phyloP scores from a whole-genome alignment of 2,329 filamentous ascomycete genomes.

The Colletotrichum sp. region DNA sequence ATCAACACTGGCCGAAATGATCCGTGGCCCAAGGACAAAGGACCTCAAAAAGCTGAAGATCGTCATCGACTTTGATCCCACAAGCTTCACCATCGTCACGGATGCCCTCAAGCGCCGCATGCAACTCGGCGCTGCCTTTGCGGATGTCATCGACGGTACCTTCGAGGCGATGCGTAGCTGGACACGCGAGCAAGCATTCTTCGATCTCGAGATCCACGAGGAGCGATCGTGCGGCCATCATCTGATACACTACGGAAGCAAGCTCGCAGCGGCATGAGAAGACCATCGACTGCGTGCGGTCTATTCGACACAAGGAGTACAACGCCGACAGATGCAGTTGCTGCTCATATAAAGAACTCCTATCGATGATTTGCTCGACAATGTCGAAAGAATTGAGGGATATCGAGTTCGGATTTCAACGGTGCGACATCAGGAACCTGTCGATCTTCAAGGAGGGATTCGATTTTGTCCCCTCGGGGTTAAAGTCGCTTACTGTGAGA shows the following conservation, averaged over 20 bases:
- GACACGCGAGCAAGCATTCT: neutral
- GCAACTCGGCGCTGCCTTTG: neutral
- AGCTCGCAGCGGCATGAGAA: neutral
- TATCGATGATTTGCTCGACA: neutral
- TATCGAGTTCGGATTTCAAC: neutral
- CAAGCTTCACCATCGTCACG: neutral
- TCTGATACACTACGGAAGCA: neutral
- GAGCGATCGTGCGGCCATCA: neutral
- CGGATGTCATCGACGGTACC: neutral
- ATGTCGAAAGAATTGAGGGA: neutral
- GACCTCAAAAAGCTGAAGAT: neutral
- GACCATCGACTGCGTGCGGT: neutral
- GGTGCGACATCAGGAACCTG: neutral
- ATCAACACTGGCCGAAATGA: neutral
- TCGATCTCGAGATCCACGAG: neutral
- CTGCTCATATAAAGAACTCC: neutral
- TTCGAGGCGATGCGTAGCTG: neutral
- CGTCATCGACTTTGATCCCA: neutral
- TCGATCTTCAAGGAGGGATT: neutral
- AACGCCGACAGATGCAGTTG: fast-evolving
- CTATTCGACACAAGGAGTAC: neutral
- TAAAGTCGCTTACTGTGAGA: neutral
- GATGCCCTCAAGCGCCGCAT: neutral
- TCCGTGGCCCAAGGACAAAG: neutral
- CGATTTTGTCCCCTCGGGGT: neutral